A percentile compares a stretch with the other conserved stretches of the same genome.
Evolutionary conservation across 768 basidiomycete species (phyloP).

Genomic region (Tulasnella sp.): DNA sequence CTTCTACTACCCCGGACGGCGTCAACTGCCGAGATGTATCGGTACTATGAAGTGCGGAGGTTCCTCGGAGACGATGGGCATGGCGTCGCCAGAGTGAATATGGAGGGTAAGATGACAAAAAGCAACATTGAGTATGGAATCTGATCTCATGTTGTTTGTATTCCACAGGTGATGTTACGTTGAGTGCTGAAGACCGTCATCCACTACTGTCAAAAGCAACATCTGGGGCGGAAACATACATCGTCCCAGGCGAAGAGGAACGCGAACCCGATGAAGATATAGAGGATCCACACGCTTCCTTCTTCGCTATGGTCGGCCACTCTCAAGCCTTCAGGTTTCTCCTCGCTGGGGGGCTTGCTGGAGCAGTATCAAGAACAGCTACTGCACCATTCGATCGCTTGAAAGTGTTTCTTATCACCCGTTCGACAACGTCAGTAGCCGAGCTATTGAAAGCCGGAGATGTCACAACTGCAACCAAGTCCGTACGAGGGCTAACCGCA

Average conservation of each 20-base stretch:
- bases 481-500: conserved; percentile 43
- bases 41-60: conserved; percentile 61
- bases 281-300: conserved; percentile 28
- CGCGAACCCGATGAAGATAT: conserved; percentile 46
- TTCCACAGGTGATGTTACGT: conserved; percentile 57
- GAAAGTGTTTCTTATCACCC: conserved; percentile 92
- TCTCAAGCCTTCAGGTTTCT: conserved; percentile 79
- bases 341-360: conserved; percentile 87
- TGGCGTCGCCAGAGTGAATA: conserved; percentile 69
- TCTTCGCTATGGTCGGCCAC: conserved; percentile 45
- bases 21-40: conserved; percentile 77
- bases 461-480: conserved; percentile 14
- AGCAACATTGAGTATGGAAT: not conserved
- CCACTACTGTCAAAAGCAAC: conserved; percentile 24
- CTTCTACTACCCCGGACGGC: conserved; percentile 73
- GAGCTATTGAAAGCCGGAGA: conserved; percentile 29
- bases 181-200: conserved; percentile 66
- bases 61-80: conserved; percentile 65
- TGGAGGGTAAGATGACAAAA: conserved; percentile 57
- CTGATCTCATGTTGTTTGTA: not conserved
- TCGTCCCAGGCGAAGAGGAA: conserved; percentile 32
- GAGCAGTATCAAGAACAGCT: conserved; percentile 89
- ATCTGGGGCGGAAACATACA: conserved; percentile 26
- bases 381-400: conserved; percentile 97
- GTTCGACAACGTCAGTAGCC: conserved; percentile 47